Conservation (phyloP, 148 eudicot genomes). For the Heliosperma pusillum region DNA sequence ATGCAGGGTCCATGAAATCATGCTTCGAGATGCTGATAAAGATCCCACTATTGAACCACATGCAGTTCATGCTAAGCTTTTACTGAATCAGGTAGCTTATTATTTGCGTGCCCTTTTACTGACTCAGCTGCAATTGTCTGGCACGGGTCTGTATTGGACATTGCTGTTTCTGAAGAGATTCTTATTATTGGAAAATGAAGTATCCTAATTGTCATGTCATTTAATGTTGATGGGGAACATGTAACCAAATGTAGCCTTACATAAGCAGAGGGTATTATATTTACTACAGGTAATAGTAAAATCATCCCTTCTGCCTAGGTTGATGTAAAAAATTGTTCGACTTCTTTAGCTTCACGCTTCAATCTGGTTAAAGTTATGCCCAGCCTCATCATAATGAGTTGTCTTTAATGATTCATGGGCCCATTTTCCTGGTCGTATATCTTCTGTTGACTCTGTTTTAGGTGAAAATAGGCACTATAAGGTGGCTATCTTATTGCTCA, state of each 20-base stretch:
- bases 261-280: too few species aligned
- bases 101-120: not conserved
- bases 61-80: constrained; percentile 59
- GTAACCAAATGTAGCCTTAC: not conserved
- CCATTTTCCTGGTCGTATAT: not conserved
- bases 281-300: too few species aligned
- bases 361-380: too few species aligned
- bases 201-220: not conserved
- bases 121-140: not conserved
- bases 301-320: too few species aligned
- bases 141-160: not conserved
- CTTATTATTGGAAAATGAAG: not conserved
- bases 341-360: too few species aligned
- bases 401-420: not conserved
- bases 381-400: not conserved
- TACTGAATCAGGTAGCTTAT: constrained; percentile 59
- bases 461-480: too few species aligned
- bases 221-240: not conserved
- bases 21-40: constrained; percentile 65
- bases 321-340: too few species aligned
- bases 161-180: not conserved
- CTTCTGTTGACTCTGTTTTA: not conserved
- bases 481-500: not conserved
- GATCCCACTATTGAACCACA: constrained; percentile 65
- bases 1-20: constrained; percentile 81